Base-by-base conservation (phyloP, 352 stramenopile genomes). In the Aphanomyces invadans region DNA sequence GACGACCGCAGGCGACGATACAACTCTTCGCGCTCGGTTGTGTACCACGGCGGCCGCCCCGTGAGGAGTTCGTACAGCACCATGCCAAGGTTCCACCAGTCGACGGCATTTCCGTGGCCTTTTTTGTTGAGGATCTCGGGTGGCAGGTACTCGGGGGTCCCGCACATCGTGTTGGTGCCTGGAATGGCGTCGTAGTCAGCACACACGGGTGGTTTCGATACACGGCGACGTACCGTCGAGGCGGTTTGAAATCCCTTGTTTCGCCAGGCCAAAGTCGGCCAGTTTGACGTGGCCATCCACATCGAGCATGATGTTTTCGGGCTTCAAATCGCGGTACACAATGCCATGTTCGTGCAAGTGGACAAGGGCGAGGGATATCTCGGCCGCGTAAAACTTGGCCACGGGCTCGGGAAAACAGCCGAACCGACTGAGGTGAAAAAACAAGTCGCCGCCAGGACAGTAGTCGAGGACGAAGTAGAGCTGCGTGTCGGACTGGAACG, bases 381-480 rank as follows among this genome's bases (percentile, higher is more conserved):
- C 84, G 7, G 83, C 86, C 0, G 82, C 71, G 70, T 94, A 92
- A 62, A 96, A 94, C 61, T 86, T 81, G 32, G 82, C 86, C 75
- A 93, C 88, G 5, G 78, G 62, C 54, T 96, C 86, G 0, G 85
- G 85, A 54, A 96, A 90, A 69, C 79, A 88, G 11, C 82, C 82
- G 31, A 78, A 83, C 46, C 78, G 81, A 56, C 81, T 89, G 10
- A 89, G 69, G 38, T 91, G 79, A 61, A 92, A 93, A 59, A 92
- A 90, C 28, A 95, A 70, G 51, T 92, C 84, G 62, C 87, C 87
- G 32, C 87, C 87, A 17, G 83, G 83, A 55, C 83, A 92, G 49
- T 93, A 94, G 61, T 94, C 87, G 11, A 95, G 72, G 36, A 95
- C 83, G 25, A 95, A 90, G 60, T 89, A 90, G 21, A 92, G 65